Base-by-base conservation (phyloP, 2,329 filamentous ascomycete species). In the Aspergillus sp. region DNA sequence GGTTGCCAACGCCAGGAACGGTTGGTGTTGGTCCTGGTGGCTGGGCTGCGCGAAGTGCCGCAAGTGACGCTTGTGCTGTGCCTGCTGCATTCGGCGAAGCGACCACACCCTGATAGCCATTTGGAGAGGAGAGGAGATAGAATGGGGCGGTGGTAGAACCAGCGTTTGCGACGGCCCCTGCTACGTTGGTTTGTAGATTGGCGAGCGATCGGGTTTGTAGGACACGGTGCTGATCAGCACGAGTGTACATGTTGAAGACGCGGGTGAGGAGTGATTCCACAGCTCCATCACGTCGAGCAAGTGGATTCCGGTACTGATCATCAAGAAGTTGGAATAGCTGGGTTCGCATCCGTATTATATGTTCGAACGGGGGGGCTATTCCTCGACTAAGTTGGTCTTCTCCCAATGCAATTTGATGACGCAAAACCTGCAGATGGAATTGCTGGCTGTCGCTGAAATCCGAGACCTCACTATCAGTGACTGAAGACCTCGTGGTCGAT, bases 71-170 rank as follows among this genome's bases (percentile, higher is more conserved):
- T 27, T 51, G 55, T 7, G 55, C 42, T 0, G 48, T 41, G 10
- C 52, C 67, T 1, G 57, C 55, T 38, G 61, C 64, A 28, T 60
- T 50, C 8, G 70, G 68, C 4, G 71, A 66, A 39, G 70, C 63
- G 2, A 75, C 52, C 7, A 75, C 51, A 6, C 69, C 71, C 46
- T 73, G 67, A 29, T 70, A 72, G 1, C 73, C 73, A 34, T 59
- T 56, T 7, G 72, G 70, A 4, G 68, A 69, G 1, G 70, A 72
- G 7, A 75, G 59, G 5, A 75, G 56, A 49, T 73, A 75, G 34
- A 70, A 54, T 19, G 57, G 52, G 19, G 59, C 50, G 29, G 47
- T 42, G 12, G 48, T 40, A 34, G 45, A 7, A 27, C 50, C 47
- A 38, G 48, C 30, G 28, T 28, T 51, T n/a, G 42, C 28, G 32